Evolutionary conservation across 805 yeast genomes (phyloP).

Genomic region (Maudiozyma barnettii): DNA sequence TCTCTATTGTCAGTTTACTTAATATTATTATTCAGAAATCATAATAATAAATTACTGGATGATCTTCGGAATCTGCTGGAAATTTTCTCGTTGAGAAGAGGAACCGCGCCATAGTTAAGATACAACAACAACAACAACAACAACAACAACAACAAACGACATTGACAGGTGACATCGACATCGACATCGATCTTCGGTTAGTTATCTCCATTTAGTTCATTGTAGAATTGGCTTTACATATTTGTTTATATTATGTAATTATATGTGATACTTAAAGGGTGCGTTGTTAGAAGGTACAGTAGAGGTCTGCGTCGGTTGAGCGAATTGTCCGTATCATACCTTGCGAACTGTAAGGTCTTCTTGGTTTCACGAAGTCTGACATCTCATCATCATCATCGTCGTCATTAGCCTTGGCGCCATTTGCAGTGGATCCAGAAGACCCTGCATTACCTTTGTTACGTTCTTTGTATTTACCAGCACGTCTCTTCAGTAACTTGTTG

Average conservation of each 20-base stretch:
- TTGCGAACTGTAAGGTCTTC: conserved; percentile 22
- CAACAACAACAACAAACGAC: too few relatives aligned
- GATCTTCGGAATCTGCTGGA: too few relatives aligned
- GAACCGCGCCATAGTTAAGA: too few relatives aligned
- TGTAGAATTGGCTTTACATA: too few relatives aligned
- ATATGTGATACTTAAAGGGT: background rate
- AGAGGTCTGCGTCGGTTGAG: conserved; percentile 11
- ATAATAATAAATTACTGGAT: too few relatives aligned
- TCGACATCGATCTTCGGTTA: too few relatives aligned
- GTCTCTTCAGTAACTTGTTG: conserved; percentile 71
- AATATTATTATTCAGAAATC: too few relatives aligned
- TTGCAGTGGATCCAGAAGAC: background rate
- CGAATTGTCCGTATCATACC: conserved; percentile 23
- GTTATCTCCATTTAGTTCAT: too few relatives aligned
- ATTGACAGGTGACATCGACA: too few relatives aligned
- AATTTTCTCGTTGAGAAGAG: background rate
- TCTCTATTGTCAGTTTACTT: too few relatives aligned
- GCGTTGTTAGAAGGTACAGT: conserved; percentile 1
- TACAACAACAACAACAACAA: too few relatives aligned
- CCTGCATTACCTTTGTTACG: conserved; percentile 1
- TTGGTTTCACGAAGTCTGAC: conserved; percentile 17
- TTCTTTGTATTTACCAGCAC: conserved; percentile 63
- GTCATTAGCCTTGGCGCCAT: conserved; percentile 9
- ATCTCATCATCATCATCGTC: conserved; percentile 9
- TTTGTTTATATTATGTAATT: background rate